A percentile compares a stretch with the other conserved stretches of the same genome.
Conservation (phyloP, 352 stramenopile genomes). For the Globisporangium yorkense region DNA sequence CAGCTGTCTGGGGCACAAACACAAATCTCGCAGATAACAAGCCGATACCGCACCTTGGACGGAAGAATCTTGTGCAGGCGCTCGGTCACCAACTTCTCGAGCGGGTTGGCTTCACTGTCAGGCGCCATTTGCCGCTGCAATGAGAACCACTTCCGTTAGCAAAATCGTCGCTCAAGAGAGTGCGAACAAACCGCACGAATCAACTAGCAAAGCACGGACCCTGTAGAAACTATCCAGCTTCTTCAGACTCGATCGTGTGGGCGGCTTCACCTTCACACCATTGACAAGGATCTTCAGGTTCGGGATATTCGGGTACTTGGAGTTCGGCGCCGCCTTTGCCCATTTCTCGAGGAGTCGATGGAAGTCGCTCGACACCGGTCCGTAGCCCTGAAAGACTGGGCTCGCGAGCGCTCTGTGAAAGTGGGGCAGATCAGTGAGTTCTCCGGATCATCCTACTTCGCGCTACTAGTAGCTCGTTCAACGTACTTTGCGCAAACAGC, state of each 20-base stretch:
- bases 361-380: constrained; percentile 50
- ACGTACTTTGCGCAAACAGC: constrained; percentile 78
- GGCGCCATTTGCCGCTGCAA: constrained; percentile 26
- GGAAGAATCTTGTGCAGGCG: constrained; percentile 40
- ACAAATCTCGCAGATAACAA: background rate
- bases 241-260: constrained; percentile 44
- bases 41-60: constrained; percentile 24
- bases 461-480: too few relatives aligned
- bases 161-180: background rate
- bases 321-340: constrained; percentile 25
- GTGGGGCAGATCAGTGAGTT: background rate
- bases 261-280: constrained; percentile 37
- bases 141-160: too few relatives aligned
- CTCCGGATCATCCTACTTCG: background rate
- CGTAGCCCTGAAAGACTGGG: constrained; percentile 48
- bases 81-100: constrained; percentile 38
- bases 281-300: constrained; percentile 52
- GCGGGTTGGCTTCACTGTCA: constrained; percentile 14
- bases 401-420: constrained; percentile 42
- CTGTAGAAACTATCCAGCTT: constrained; percentile 64
- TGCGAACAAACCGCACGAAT: background rate
- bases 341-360: constrained; percentile 67
- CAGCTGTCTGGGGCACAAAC: too few relatives aligned
- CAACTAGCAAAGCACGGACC: constrained; percentile 17
- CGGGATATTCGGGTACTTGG: constrained; percentile 18